Evolutionary conservation across 257 asterid genomes (phyloP), one percentile per base, ranked within the genome.

Genomic region (Nemophila menziesii): DNA sequence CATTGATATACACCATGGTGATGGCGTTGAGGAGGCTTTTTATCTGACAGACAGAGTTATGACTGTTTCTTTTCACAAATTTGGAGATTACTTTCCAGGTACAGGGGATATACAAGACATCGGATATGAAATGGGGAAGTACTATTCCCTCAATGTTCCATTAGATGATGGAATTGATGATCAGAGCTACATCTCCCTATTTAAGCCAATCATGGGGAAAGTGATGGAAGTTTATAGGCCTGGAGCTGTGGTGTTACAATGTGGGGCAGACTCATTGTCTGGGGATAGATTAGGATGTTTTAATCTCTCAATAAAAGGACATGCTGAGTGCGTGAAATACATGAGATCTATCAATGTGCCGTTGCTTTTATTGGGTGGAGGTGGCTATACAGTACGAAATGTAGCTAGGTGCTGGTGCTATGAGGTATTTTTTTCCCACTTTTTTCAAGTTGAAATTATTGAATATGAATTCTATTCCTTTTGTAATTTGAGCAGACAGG

Each of bases 331-430:
- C 20, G 46, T 41, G 10, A 41, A 41, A 16, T 41, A 41, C 13
- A 41, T 41, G 46, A 41, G 46, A 41, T 41, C 46, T 41, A 17
- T 41, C 46, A 41, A 41, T 19, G 46, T 41, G 46, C 46, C 46
- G 20, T 24, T 41, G 12, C 24, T 41, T 17, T 18, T 41, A 19
- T 41, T 41, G 26, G 46, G 46, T 41, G 46, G 46, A 41, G 46
- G 46, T 41, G 46, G 46, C 26, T 41, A 41, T 22, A 41, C 46
- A 16, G 12, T 41, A 41, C 46, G 46, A n/a, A 41, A 41, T 41
- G 46, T 41, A 17, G 46, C 46, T 3, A 22, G 46, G 18, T 41
- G 46, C 26, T 41, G 46, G 46, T 41, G 46, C 46, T 41, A 17
- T 41, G 46, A 41, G n/a, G n/a, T n/a, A n/a, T n/a, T n/a, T n/a